phyloP scores from a whole-genome alignment of 2,329 filamentous ascomycete genomes.

The Amesomyces nigricolor region DNA sequence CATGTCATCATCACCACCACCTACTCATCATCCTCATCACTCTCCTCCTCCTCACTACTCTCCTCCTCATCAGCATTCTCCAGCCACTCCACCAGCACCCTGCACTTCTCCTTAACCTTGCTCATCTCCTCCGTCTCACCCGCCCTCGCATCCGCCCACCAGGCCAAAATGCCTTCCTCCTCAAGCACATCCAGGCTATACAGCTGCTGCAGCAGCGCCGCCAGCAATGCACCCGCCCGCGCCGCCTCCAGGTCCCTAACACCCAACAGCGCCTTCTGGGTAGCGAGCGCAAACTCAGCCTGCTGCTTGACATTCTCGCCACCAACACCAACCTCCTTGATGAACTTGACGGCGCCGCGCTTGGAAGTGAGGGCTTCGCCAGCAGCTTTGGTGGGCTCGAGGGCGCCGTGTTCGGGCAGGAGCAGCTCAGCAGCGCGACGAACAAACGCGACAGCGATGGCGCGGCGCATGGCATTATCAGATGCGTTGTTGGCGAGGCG shows the following conservation, averaged over 20 bases:
- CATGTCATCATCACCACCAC: neutral
- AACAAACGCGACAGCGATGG: slow-evolving; percentile 79
- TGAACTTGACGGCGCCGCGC: slow-evolving; percentile 49
- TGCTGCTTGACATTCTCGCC: slow-evolving; percentile 69
- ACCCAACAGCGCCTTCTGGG: slow-evolving; percentile 73
- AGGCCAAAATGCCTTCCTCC: slow-evolving; percentile 79
- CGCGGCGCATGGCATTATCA: slow-evolving; percentile 79
- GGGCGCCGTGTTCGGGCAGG: slow-evolving; percentile 42
- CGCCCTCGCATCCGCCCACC: slow-evolving; percentile 76
- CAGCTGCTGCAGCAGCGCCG: slow-evolving; percentile 75
- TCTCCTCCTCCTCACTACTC: slow-evolving; percentile 63
- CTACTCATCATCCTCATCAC: slow-evolving; percentile 37
- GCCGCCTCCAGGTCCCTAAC: slow-evolving; percentile 51
- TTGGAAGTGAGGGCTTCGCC: slow-evolving; percentile 53
- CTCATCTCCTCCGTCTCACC: slow-evolving; percentile 62
- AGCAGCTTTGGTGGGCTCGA: slow-evolving; percentile 60
- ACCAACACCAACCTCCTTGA: slow-evolving; percentile 55
- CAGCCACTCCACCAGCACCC: slow-evolving; percentile 76
- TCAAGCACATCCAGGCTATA: slow-evolving; percentile 81
- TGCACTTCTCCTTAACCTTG: slow-evolving; percentile 65
- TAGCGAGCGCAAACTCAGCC: slow-evolving; percentile 73
- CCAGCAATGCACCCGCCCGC: slow-evolving; percentile 58
- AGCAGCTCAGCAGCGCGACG: slow-evolving; percentile 70
- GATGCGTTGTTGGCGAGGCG: slow-evolving; percentile 87
- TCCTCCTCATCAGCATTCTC: slow-evolving; percentile 68